These are phyloP conservation scores for Globisporangium apiculatum DNA, from an alignment of 352 stramenopile genomes.

Conservation along the genomic window DNA sequence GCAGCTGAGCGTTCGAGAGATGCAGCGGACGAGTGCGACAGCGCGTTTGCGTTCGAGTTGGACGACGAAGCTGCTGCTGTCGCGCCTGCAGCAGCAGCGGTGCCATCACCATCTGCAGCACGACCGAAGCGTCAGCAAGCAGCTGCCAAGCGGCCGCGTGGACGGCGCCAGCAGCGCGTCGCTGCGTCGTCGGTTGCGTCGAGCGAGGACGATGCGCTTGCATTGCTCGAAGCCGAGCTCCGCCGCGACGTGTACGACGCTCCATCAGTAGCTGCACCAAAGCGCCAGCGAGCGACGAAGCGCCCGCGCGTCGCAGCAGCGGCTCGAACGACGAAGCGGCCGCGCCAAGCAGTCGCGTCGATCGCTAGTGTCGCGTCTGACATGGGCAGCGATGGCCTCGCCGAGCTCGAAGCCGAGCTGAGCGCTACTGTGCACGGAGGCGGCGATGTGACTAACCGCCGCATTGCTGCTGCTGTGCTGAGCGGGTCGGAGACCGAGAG, in stretches of 20 bases:
- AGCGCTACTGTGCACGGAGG: neutral
- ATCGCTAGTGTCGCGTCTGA: neutral
- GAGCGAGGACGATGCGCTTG: slow-evolving; percentile 26
- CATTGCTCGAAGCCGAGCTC: slow-evolving; percentile 45
- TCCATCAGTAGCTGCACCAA: neutral
- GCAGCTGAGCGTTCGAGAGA: neutral
- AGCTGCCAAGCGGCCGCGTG: neutral
- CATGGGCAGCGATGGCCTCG: slow-evolving; percentile 15
- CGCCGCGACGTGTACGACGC: neutral
- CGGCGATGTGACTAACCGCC: no score
- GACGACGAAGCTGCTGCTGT: neutral
- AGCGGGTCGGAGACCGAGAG: slow-evolving; percentile 1
- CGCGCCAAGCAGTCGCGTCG: neutral
- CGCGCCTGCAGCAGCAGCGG: neutral
- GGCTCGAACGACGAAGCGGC: neutral
- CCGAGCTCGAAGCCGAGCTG: slow-evolving; percentile 28
- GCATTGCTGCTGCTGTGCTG: neutral
- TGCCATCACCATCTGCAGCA: neutral
- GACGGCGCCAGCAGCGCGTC: no score
- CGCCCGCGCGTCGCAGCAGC: no score
- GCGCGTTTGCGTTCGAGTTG: slow-evolving; percentile 4
- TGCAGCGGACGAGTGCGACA: neutral
- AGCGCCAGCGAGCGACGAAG: neutral
- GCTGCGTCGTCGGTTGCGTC: slow-evolving; percentile 18
- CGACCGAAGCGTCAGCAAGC: neutral